Evolutionary conservation across 257 asterid species (phyloP).

Genomic region (Agastache rugosa): DNA sequence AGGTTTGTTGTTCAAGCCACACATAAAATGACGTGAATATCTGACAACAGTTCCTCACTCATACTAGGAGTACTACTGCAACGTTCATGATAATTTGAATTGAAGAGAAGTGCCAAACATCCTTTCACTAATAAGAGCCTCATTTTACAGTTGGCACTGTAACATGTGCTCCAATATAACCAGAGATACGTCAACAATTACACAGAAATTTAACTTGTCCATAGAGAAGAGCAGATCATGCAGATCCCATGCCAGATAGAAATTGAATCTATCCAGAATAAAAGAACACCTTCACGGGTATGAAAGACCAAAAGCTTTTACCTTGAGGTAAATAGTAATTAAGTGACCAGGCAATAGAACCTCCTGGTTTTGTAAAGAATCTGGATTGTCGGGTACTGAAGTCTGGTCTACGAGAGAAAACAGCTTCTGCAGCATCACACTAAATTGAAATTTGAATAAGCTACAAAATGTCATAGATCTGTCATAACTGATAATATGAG

Average conservation of each 20-base stretch:
- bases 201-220: not conserved
- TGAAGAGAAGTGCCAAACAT: slow-evolving; percentile 11
- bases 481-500: slow-evolving; percentile 2
- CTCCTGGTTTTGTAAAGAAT: slow-evolving; percentile 94
- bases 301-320: slow-evolving; percentile 34
- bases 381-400: slow-evolving; percentile 89
- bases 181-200: not conserved
- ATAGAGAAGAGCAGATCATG: not conserved
- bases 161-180: slow-evolving; percentile 13
- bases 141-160: not conserved
- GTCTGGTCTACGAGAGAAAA: slow-evolving; percentile 96
- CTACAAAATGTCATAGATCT: slow-evolving; percentile 14
- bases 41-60: slow-evolving; percentile 10
- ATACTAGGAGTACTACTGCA: slow-evolving; percentile 17
- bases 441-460: slow-evolving; percentile 47
- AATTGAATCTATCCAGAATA: slow-evolving; percentile 19
- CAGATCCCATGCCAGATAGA: slow-evolving; percentile 26
- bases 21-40: slow-evolving; percentile 1
- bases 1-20: slow-evolving; percentile 5
- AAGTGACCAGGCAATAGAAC: slow-evolving; percentile 94
- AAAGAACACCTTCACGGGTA: slow-evolving; percentile 19
- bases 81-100: slow-evolving; percentile 20
- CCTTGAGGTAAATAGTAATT: slow-evolving; percentile 91
- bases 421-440: slow-evolving; percentile 98
- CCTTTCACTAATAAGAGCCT: slow-evolving; percentile 4